Evolutionary conservation across 2,329 filamentous ascomycete genomes (phyloP).

Genomic region (Lecanicillium sp.): DNA sequence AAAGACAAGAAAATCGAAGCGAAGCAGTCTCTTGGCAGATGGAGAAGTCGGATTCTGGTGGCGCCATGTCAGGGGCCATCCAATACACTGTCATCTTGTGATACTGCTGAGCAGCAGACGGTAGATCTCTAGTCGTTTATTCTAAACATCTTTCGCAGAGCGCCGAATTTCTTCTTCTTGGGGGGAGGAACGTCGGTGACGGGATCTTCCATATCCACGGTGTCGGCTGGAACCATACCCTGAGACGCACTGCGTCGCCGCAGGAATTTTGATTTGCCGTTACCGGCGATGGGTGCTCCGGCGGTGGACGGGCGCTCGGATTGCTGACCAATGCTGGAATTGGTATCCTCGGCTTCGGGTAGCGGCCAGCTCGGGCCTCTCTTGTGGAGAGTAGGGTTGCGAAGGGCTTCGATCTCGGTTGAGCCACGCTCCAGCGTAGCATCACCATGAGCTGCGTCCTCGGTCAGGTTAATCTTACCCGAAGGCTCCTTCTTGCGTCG

Average conservation of each 20-base stretch:
- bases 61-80: no score
- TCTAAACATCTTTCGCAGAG: constrained; percentile 59
- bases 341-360: constrained; percentile 25
- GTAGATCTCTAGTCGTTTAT: constrained; percentile 35
- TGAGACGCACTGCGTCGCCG: constrained; percentile 34
- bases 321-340: constrained; percentile 22
- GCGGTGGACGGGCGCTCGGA: constrained; percentile 32
- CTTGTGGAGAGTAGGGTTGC: constrained; percentile 28
- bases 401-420: constrained; percentile 45
- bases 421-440: constrained; percentile 54
- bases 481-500: constrained; percentile 52
- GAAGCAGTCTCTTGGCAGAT: no score
- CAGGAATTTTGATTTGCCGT: constrained; percentile 25
- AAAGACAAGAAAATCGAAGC: no score
- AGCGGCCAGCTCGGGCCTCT: constrained; percentile 30
- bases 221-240: constrained; percentile 20
- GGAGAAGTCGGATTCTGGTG: no score
- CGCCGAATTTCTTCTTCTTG: constrained; percentile 62
- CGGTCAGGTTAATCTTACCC: constrained; percentile 45
- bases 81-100: no score
- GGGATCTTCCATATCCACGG: constrained; percentile 5
- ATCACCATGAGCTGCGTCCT: constrained; percentile 57
- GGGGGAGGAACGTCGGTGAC: constrained; percentile 17
- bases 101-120: constrained; percentile 3
- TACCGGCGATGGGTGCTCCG: constrained; percentile 21